Conservation (phyloP, 768 basidiomycete species). For the Trichaptum fuscoviolaceum region DNA sequence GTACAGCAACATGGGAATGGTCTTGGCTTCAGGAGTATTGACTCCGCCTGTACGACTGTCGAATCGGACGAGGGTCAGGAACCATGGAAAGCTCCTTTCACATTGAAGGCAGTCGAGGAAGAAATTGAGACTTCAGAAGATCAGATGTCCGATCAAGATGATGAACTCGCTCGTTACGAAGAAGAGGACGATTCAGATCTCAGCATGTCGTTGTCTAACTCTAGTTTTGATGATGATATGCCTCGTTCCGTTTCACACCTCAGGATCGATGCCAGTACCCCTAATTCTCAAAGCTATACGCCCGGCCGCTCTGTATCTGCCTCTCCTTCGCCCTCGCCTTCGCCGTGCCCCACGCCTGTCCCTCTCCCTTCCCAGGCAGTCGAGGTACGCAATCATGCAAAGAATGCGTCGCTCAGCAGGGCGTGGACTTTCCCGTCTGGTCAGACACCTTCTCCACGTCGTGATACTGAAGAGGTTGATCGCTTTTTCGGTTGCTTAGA, state of each 20-base stretch:
- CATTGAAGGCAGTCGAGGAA: slow-evolving; percentile 54
- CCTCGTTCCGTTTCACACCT: slow-evolving; percentile 19
- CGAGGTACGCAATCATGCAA: slow-evolving; percentile 22
- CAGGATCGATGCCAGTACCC: slow-evolving; percentile 4
- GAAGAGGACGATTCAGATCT: slow-evolving; percentile 60
- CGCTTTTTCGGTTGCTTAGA: slow-evolving; percentile 71
- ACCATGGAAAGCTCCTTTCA: slow-evolving; percentile 34
- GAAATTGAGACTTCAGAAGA: slow-evolving; percentile 37
- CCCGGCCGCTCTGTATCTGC: slow-evolving; percentile 16
- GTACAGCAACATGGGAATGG: slow-evolving; percentile 24
- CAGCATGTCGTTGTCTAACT: slow-evolving; percentile 35
- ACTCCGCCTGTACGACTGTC: slow-evolving; percentile 69
- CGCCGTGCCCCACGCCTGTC: slow-evolving; percentile 20
- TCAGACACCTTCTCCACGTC: slow-evolving; percentile 15
- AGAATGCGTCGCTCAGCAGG: slow-evolving; percentile 49
- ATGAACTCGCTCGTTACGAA: slow-evolving; percentile 61
- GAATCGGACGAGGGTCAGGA: slow-evolving; percentile 45
- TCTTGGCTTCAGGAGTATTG: slow-evolving; percentile 52
- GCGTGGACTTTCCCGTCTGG: slow-evolving; percentile 54
- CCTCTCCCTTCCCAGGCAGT: slow-evolving; percentile 17
- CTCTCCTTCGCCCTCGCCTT: slow-evolving; percentile 27
- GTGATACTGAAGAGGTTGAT: slow-evolving; percentile 50
- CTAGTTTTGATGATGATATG: slow-evolving; percentile 48
- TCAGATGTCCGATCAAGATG: slow-evolving; percentile 44
- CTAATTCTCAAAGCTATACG: slow-evolving; percentile 19